Evolutionary conservation across 1,139 yeast species (phyloP).

Genomic region (Debaryomyces nepalensis): DNA sequence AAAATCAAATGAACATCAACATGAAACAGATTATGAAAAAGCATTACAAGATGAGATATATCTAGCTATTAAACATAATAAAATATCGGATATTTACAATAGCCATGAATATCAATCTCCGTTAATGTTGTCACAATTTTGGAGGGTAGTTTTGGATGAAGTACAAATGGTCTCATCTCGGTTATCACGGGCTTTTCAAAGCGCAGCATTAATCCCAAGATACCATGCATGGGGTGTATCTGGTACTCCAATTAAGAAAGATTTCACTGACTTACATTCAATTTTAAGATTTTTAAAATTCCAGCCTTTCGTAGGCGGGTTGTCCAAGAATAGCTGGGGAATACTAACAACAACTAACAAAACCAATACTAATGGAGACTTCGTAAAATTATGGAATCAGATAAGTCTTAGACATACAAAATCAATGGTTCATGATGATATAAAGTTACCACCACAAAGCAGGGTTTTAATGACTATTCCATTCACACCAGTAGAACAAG

Average conservation of each 20-base stretch:
- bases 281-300: conserved; percentile 67
- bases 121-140: conserved; percentile 79
- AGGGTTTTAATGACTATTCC: conserved; percentile 71
- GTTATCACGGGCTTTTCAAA: conserved; percentile 74
- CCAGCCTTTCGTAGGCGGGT: conserved; percentile 59
- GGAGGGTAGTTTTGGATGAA: conserved; percentile 90
- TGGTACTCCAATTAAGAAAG: conserved; percentile 84
- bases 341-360: conserved; percentile 22
- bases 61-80: conserved; percentile 38
- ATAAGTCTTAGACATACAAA: conserved; percentile 81
- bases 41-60: conserved; percentile 43
- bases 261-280: conserved; percentile 69
- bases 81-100: conserved; percentile 29
- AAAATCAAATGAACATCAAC: conserved; percentile 27
- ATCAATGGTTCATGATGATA: conserved; percentile 77
- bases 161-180: conserved; percentile 89
- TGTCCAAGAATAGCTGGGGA: conserved; percentile 48
- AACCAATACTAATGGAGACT: conserved; percentile 38
- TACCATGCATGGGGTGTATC: conserved; percentile 96
- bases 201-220: conserved; percentile 79
- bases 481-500: conserved; percentile 81
- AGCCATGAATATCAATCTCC: conserved; percentile 73
- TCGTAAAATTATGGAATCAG: conserved; percentile 48
- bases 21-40: conserved; percentile 40
- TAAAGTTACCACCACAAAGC: conserved; percentile 75